Evolutionary conservation across 768 basidiomycete genomes (phyloP).

Genomic region (Terana coerulea): DNA sequence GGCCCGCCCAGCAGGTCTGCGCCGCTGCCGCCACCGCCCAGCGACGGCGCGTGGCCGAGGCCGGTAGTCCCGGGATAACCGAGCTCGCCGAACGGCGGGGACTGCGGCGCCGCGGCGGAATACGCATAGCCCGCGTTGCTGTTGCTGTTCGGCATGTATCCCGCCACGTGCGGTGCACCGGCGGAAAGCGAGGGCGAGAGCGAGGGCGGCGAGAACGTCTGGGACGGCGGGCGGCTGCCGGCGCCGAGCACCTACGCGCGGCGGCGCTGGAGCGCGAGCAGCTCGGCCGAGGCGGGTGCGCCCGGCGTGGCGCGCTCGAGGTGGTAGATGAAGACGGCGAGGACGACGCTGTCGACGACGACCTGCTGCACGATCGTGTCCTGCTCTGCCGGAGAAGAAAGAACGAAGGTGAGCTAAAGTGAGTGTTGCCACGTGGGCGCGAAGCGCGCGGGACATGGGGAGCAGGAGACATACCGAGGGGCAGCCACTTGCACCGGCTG

Average conservation of each 20-base stretch:
- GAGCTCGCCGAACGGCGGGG: background rate
- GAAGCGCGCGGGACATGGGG: background rate
- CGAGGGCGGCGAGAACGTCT: constrained; percentile 20
- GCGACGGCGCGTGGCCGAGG: background rate
- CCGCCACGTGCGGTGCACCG: too few relatives aligned
- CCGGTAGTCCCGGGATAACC: background rate
- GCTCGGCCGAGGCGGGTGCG: constrained; percentile 54
- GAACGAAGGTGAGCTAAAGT: background rate
- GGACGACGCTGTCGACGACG: constrained; percentile 56
- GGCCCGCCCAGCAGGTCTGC: background rate
- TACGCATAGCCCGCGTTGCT: background rate
- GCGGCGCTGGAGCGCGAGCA: constrained; percentile 47
- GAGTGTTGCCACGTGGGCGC: background rate
- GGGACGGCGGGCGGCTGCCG: constrained; percentile 23
- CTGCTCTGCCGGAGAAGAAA: constrained; percentile 32
- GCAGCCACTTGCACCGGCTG: constrained; percentile 66
- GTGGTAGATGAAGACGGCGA: constrained; percentile 65
- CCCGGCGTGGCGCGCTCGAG: constrained; percentile 51
- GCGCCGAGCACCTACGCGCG: constrained; percentile 22
- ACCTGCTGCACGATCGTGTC: constrained; percentile 68
- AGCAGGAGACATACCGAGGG: constrained; percentile 47
- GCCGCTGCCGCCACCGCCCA: background rate
- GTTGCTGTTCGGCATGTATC: too few relatives aligned
- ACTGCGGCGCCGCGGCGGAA: background rate
- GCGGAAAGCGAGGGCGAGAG: constrained; percentile 1